Evolutionary conservation across 225 moss, liverwort and hornwort species (phyloP).

Genomic region (Bryoerythrophyllum caledonicum): DNA sequence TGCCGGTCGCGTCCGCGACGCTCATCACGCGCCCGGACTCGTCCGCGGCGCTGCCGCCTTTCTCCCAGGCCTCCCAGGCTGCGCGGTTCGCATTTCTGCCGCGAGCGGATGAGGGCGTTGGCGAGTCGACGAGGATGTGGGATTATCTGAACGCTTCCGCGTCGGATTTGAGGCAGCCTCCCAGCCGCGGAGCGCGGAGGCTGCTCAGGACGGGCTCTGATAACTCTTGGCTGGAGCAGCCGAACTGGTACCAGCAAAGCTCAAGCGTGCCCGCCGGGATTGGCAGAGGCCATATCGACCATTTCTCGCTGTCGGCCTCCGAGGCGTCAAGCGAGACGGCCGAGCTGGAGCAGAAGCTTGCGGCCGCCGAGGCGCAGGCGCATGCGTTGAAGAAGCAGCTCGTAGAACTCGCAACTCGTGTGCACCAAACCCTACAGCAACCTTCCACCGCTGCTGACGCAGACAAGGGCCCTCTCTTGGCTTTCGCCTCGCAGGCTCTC

Average conservation of each 20-base stretch:
- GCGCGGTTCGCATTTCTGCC: conserved; percentile 46
- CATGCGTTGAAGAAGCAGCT: conserved; percentile 66
- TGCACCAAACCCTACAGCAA: conserved; percentile 78
- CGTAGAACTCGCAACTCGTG: conserved; percentile 73
- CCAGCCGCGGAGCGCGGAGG: conserved; percentile 20
- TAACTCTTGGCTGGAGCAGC: conserved; percentile 32
- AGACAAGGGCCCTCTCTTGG: conserved; percentile 66
- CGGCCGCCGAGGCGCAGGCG: conserved; percentile 66
- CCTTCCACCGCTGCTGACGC: conserved; percentile 66
- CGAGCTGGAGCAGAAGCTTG: conserved; percentile 46
- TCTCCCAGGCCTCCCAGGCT: conserved; percentile 57
- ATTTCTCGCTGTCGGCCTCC: conserved; percentile 27
- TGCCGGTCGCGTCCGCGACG: conserved; percentile 59
- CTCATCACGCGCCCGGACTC: conserved; percentile 59
- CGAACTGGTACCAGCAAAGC: conserved; percentile 35
- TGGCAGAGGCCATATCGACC: conserved; percentile 25
- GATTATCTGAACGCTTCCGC: conserved; percentile 32
- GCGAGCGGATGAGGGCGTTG: neutral
- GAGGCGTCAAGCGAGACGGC: conserved; percentile 42
- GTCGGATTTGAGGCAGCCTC: conserved; percentile 21
- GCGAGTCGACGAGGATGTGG: conserved; percentile 32
- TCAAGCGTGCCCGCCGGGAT: conserved; percentile 58
- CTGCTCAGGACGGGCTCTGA: conserved; percentile 34
- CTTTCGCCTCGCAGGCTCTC: conserved; percentile 71
- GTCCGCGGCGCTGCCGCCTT: conserved; percentile 48